Evolutionary conservation across 2,329 filamentous ascomycete species (phyloP).

Genomic region (Fusarium pseudonygamai): DNA sequence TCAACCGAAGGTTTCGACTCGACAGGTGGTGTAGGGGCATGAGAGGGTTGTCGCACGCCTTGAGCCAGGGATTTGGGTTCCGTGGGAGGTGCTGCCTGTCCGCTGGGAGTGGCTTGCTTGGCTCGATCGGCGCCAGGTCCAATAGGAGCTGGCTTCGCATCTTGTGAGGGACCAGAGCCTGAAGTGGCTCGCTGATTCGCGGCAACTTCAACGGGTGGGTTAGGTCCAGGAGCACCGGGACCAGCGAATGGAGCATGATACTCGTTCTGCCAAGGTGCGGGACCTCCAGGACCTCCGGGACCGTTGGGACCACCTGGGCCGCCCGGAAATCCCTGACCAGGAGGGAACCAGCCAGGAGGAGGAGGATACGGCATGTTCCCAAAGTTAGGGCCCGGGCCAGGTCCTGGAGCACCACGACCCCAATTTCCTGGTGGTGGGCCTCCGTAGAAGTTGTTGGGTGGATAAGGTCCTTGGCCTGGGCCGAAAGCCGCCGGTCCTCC

Average conservation of each 20-base stretch:
- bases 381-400: slow-evolving; percentile 68
- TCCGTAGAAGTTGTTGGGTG: slow-evolving; percentile 59
- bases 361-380: slow-evolving; percentile 82
- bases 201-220: slow-evolving; percentile 62
- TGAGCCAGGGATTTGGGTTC: slow-evolving; percentile 65
- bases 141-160: slow-evolving; percentile 61
- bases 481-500: slow-evolving; percentile 52
- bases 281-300: slow-evolving; percentile 71
- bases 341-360: slow-evolving; percentile 81
- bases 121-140: slow-evolving; percentile 61
- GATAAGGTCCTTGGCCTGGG: slow-evolving; percentile 56
- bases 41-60: slow-evolving; percentile 56
- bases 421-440: slow-evolving; percentile 63
- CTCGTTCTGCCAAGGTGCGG: slow-evolving; percentile 64
- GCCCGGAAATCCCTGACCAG: slow-evolving; percentile 75
- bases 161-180: slow-evolving; percentile 49
- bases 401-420: slow-evolving; percentile 65
- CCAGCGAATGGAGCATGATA: slow-evolving; percentile 65
- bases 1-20: slow-evolving; percentile 72
- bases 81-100: slow-evolving; percentile 56
- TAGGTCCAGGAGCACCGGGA: slow-evolving; percentile 58
- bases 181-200: slow-evolving; percentile 65
- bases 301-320: slow-evolving; percentile 60
- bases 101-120: slow-evolving; percentile 57
- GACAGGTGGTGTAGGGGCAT: slow-evolving; percentile 70